A percentile compares a stretch with the other conserved stretches of the same genome.
These are phyloP conservation scores for Elsinoe fawcettii DNA, from an alignment of 2,329 filamentous ascomycete genomes.

Conservation along the genomic window DNA sequence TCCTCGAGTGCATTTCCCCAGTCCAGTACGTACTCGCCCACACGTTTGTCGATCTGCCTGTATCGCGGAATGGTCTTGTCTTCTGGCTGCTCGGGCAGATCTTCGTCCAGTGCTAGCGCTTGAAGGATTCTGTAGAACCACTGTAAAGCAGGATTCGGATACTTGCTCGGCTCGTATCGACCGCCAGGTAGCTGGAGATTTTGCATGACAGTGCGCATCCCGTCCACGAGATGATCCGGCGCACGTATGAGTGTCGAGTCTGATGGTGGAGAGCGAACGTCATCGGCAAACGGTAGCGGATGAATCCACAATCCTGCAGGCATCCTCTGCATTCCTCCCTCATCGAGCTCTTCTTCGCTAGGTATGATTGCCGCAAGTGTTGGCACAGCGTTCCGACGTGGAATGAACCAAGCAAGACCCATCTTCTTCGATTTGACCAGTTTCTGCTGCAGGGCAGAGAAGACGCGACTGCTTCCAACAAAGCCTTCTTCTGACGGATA, in stretches of 20 bases:
- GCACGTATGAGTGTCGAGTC: conserved; percentile 50
- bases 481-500: conserved; percentile 88
- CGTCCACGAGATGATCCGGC: conserved; percentile 65
- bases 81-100: conserved; percentile 63
- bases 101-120: conserved; percentile 83
- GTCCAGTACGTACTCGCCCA: conserved; percentile 67
- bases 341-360: conserved; percentile 58
- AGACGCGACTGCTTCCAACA: conserved; percentile 85
- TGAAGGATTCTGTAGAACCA: conserved; percentile 97
- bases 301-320: conserved; percentile 85
- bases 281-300: conserved; percentile 81
- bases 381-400: conserved; percentile 71
- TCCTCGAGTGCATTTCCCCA: conserved; percentile 65
- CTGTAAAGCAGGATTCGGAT: conserved; percentile 77
- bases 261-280: conserved; percentile 67
- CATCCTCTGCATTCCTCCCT: conserved; percentile 59
- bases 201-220: conserved; percentile 74
- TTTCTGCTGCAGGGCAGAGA: conserved; percentile 84
- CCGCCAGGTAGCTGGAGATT: conserved; percentile 83
- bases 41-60: conserved; percentile 81
- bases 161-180: conserved; percentile 74
- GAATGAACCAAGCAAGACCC: conserved; percentile 81
- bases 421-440: conserved; percentile 71
- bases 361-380: conserved; percentile 74
- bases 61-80: conserved; percentile 81